A percentile compares a stretch with the other conserved stretches of the same genome.
phyloP scores from a whole-genome alignment of 1,284 basidiomycete species.

The Cryptococcus sp. region DNA sequence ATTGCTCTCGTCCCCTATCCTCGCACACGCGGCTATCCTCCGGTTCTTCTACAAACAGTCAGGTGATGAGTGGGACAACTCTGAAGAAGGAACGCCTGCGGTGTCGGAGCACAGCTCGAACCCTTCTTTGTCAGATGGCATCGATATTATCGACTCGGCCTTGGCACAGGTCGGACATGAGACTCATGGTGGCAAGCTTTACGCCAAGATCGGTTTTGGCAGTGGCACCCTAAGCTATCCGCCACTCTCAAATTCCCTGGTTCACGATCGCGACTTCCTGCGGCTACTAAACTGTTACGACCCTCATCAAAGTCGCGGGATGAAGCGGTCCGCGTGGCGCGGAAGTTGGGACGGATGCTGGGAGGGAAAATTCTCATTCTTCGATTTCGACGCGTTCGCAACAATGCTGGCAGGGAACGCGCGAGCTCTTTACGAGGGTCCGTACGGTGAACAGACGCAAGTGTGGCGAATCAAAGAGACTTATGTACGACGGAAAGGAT shows the following conservation, averaged over 20 bases:
- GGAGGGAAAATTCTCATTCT: conserved; percentile 60
- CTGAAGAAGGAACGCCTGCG: conserved; percentile 11
- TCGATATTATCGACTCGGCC: not conserved
- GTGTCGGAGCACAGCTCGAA: conserved; percentile 6
- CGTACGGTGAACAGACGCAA: conserved; percentile 59
- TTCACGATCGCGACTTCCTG: conserved; percentile 41
- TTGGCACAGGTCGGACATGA: not conserved
- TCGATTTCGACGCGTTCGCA: conserved; percentile 59
- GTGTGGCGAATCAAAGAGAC: conserved; percentile 59
- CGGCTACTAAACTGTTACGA: conserved; percentile 52
- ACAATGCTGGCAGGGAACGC: conserved; percentile 52
- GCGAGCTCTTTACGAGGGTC: conserved; percentile 55
- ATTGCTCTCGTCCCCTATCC: conserved; percentile 43
- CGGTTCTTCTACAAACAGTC: conserved; percentile 42
- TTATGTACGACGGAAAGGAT: conserved; percentile 45
- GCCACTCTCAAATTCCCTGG: conserved; percentile 16
- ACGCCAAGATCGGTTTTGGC: not conserved
- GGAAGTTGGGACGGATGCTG: conserved; percentile 57
- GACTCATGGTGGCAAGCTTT: not conserved
- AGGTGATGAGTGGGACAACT: conserved; percentile 11
- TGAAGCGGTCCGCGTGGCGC: conserved; percentile 50
- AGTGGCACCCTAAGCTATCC: conserved; percentile 4
- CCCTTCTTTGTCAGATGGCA: not conserved
- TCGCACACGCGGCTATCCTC: conserved; percentile 52
- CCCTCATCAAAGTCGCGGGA: conserved; percentile 48